Evolutionary conservation across 2,329 filamentous ascomycete genomes (phyloP).

Genomic region (Beauveria caledonica): DNA sequence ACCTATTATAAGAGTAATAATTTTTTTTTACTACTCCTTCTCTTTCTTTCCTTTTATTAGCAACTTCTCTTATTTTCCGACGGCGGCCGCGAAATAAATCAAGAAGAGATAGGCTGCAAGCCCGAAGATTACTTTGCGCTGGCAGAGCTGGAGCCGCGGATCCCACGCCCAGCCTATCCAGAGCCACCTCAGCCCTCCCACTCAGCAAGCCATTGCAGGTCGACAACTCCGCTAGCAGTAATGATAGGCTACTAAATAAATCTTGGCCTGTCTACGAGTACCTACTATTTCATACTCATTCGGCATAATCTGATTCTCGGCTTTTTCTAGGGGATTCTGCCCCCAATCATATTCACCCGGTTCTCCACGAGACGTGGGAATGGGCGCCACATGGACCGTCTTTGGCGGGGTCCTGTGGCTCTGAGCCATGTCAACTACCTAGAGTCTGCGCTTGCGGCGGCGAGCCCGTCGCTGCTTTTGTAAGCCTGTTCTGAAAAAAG

Average conservation of each 20-base stretch:
- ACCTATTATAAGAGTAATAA: too few species aligned
- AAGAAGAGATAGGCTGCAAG: not conserved
- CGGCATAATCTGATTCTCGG: too few species aligned
- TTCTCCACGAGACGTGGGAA: constrained; percentile 3
- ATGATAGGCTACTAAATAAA: not conserved
- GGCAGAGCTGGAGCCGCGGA: not conserved
- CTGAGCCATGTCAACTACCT: not conserved
- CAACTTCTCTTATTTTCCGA: not conserved
- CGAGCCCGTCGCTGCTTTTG: constrained; percentile 3
- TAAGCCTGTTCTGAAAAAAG: too few species aligned
- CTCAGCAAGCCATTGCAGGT: not conserved
- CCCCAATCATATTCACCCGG: not conserved
- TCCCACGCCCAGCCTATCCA: constrained; percentile 7
- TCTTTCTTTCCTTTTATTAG: too few species aligned
- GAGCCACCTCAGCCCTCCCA: constrained; percentile 5
- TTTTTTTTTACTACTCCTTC: not conserved
- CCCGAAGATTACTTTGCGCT: not conserved
- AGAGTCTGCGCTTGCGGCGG: not conserved
- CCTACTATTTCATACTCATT: not conserved
- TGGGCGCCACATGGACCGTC: constrained; percentile 2
- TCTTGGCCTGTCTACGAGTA: too few species aligned
- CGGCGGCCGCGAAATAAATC: not conserved
- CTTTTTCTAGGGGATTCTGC: not conserved
- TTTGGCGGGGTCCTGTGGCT: constrained; percentile 1
- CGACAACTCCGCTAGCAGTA: not conserved